Conservation (phyloP, 257 asterid species). For the Mentha longifolia region DNA sequence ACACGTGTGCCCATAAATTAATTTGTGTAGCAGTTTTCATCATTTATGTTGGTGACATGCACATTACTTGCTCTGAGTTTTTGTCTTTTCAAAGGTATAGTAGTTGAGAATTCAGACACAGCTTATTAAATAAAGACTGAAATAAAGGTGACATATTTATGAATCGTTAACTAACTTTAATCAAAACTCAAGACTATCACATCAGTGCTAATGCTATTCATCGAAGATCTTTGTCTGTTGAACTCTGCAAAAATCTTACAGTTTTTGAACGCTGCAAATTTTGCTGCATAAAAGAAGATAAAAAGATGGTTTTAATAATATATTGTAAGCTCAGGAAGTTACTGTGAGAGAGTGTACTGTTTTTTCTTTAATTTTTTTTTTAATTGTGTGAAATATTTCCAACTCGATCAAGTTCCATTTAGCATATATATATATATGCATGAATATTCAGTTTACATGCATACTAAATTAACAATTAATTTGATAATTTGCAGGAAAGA, state of each 20-base stretch:
- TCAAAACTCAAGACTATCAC: too few species aligned
- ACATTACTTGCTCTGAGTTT: slow-evolving; percentile 7
- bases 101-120: slow-evolving; percentile 19
- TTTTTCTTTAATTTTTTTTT: too few species aligned
- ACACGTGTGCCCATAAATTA: not conserved
- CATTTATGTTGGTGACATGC: slow-evolving; percentile 31
- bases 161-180: not conserved
- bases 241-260: not conserved
- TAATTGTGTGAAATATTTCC: not conserved
- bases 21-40: not conserved
- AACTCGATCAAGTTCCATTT: not conserved
- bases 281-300: too few species aligned
- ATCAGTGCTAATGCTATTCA: too few species aligned
- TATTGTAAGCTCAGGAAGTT: too few species aligned
- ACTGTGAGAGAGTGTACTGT: too few species aligned
- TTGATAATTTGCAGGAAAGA: slow-evolving; percentile 56
- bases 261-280: too few species aligned
- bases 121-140: not conserved
- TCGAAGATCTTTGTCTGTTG: not conserved
- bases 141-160: not conserved
- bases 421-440: not conserved
- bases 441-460: not conserved
- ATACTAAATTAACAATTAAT: not conserved
- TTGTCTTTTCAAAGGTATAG: slow-evolving; percentile 34
- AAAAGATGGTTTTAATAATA: too few species aligned